phyloP scores from a whole-genome alignment of 805 yeast genomes.

The Suhomyces tanzawaensis region DNA sequence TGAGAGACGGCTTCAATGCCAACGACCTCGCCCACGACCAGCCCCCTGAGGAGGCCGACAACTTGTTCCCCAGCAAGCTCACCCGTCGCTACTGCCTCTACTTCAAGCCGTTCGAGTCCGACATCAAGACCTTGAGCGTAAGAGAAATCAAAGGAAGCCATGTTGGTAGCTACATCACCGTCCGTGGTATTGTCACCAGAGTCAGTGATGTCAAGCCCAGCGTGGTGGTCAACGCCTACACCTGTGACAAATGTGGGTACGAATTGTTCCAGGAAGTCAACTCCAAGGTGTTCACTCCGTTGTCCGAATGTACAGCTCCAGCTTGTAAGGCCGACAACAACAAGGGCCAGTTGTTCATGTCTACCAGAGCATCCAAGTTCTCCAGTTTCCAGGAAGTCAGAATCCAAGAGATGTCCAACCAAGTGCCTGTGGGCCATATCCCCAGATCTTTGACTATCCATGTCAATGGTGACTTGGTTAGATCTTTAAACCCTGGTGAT shows the following conservation, averaged over 20 bases:
- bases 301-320: conserved; percentile 78
- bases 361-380: conserved; percentile 95
- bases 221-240: conserved; percentile 87
- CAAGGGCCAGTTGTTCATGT: conserved; percentile 85
- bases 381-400: conserved; percentile 93
- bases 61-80: conserved; percentile 78
- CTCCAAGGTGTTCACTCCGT: conserved; percentile 81
- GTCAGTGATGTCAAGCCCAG: conserved; percentile 96
- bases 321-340: conserved; percentile 76
- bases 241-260: conserved; percentile 96
- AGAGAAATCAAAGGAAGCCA: conserved; percentile 83
- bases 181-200: conserved; percentile 91
- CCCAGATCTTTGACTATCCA: conserved; percentile 86
- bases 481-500: conserved; percentile 91
- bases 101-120: conserved; percentile 70
- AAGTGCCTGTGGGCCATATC: conserved; percentile 97
- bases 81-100: conserved; percentile 85
- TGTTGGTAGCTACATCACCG: conserved; percentile 84
- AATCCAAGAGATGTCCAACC: conserved; percentile 90
- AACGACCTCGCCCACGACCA: conserved; percentile 18
- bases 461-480: conserved; percentile 87
- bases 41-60: conserved; percentile 24
- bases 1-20: conserved; percentile 32
- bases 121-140: conserved; percentile 69
- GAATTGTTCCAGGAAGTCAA: conserved; percentile 96